These are phyloP conservation scores for Saturnispora mendoncae DNA, from an alignment of 805 yeast genomes.

Conservation along the genomic window DNA sequence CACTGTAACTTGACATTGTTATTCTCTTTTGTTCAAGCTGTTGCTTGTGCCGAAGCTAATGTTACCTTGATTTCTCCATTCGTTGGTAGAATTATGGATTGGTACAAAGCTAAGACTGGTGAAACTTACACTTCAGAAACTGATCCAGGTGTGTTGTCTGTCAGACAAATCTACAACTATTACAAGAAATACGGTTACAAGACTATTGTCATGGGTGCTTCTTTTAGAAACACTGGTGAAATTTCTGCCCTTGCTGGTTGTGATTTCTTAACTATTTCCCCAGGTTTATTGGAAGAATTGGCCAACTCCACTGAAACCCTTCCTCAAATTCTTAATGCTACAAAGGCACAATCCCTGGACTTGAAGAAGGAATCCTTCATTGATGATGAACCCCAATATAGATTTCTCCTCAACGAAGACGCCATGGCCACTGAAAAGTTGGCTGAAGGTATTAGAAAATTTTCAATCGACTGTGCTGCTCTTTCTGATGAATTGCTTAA, in stretches of 20 bases:
- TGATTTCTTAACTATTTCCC: conserved; percentile 93
- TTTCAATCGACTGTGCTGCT: conserved; percentile 86
- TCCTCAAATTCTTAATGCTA: conserved; percentile 73
- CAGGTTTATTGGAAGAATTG: conserved; percentile 83
- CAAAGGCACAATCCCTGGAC: conserved; percentile 46
- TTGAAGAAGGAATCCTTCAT: conserved; percentile 69
- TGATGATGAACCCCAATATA: conserved; percentile 82
- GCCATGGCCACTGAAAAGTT: conserved; percentile 98
- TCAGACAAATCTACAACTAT: conserved; percentile 85
- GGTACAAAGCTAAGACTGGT: conserved; percentile 94
- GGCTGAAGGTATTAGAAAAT: conserved; percentile 95
- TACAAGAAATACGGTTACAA: conserved; percentile 95
- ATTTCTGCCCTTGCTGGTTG: conserved; percentile 95
- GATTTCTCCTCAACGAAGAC: conserved; percentile 87
- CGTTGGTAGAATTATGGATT: conserved; percentile 97
- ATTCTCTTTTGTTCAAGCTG: conserved; percentile 95
- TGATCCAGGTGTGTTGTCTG: conserved; percentile 96
- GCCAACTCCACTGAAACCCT: conserved; percentile 67
- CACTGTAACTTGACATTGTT: conserved; percentile 93
- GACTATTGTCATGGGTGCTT: conserved; percentile 99
- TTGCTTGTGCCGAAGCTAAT: conserved; percentile 96
- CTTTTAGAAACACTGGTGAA: conserved; percentile 96
- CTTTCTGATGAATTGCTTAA: conserved; percentile 58
- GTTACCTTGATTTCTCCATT: conserved; percentile 96
- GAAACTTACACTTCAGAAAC: conserved; percentile 67